phyloP scores from a whole-genome alignment of 1,139 yeast genomes.

The Geotrichum citri-aurantii region DNA sequence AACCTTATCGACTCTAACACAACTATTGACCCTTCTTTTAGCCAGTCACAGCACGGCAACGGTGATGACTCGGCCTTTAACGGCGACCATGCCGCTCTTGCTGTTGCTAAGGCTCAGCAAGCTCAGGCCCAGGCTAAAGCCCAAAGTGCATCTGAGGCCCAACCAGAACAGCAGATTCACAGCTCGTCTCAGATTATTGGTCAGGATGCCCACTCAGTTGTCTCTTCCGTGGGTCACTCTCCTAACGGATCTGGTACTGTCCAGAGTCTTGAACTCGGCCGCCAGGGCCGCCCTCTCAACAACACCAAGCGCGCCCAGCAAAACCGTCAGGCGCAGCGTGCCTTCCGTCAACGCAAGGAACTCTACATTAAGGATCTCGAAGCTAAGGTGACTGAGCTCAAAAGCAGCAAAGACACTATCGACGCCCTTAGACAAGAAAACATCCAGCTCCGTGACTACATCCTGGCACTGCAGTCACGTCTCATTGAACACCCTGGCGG shows the following conservation, averaged over 20 bases:
- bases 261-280: constrained; percentile 17
- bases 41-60: constrained; percentile 9
- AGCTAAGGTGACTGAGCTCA: constrained; percentile 57
- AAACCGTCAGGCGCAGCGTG: constrained; percentile 82
- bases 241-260: not conserved
- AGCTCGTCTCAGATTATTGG: constrained; percentile 7
- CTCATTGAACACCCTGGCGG: constrained; percentile 46
- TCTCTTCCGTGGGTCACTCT: not conserved
- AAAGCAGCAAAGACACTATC: constrained; percentile 53
- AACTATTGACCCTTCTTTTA: constrained; percentile 17
- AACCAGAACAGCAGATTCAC: constrained; percentile 8
- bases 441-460: constrained; percentile 65
- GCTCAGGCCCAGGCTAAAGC: constrained; percentile 5
- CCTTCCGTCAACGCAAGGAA: constrained; percentile 78
- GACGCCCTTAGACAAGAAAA: constrained; percentile 64
- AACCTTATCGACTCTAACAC: constrained; percentile 11
- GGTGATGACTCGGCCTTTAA: constrained; percentile 14
- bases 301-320: constrained; percentile 81
- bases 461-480: constrained; percentile 61
- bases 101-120: constrained; percentile 18
- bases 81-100: constrained; percentile 16
- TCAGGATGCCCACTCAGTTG: constrained; percentile 4
- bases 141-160: constrained; percentile 7
- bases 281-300: constrained; percentile 48
- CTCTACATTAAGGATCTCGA: constrained; percentile 73